These are phyloP conservation scores for Ustilago curta DNA, from an alignment of 1,284 basidiomycete species.

Conservation along the genomic window DNA sequence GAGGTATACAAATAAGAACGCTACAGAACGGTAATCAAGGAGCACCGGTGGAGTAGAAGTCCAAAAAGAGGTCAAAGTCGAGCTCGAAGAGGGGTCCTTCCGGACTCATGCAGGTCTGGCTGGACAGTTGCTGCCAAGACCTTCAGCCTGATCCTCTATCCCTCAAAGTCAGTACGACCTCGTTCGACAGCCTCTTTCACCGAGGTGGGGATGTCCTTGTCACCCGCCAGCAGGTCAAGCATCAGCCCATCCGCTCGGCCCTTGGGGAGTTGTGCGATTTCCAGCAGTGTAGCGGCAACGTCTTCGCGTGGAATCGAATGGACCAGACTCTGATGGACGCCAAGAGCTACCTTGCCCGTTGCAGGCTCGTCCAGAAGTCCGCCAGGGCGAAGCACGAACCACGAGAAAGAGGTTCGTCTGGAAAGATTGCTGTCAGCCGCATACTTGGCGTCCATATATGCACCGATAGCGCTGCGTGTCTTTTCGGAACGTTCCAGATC, in stretches of 20 bases:
- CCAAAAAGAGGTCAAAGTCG: not conserved
- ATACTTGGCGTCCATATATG: conserved; percentile 67
- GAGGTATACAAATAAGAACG: too few species aligned
- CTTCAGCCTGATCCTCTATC: conserved; percentile 16
- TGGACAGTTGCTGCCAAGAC: not conserved
- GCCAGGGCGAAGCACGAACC: conserved; percentile 79
- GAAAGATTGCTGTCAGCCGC: conserved; percentile 79
- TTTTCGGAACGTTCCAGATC: conserved; percentile 66
- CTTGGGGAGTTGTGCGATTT: conserved; percentile 74
- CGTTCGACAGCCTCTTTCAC: conserved; percentile 73
- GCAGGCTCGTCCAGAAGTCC: conserved; percentile 73
- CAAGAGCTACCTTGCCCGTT: conserved; percentile 51
- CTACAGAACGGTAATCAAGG: too few species aligned
- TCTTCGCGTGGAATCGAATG: conserved; percentile 73
- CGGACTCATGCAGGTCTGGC: not conserved
- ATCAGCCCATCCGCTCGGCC: conserved; percentile 74
- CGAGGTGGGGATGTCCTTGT: conserved; percentile 73
- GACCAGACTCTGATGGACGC: conserved; percentile 36
- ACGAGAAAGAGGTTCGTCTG: conserved; percentile 75
- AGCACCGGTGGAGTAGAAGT: not conserved
- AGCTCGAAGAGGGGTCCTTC: conserved; percentile 3
- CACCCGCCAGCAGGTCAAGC: conserved; percentile 77
- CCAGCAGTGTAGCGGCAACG: conserved; percentile 75
- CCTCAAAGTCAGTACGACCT: conserved; percentile 72
- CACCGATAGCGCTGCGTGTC: conserved; percentile 44